phyloP scores from a whole-genome alignment of 2,329 filamentous ascomycete genomes.

The Fusarium decemcellulare region DNA sequence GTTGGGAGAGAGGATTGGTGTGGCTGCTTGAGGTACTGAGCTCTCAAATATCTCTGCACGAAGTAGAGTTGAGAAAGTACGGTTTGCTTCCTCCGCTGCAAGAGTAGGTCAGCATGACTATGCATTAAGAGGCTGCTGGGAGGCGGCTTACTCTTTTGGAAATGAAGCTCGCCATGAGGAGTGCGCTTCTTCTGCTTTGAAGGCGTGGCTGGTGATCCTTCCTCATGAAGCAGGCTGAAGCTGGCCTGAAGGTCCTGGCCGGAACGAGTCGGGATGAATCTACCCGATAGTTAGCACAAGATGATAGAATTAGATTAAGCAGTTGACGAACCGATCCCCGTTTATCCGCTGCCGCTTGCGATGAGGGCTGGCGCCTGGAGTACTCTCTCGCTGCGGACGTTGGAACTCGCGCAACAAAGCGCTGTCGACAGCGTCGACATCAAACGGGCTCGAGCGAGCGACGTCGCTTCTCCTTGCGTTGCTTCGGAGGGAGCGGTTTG shows the following conservation, averaged over 20 bases:
- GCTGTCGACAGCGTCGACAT: conserved; percentile 65
- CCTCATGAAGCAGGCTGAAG: conserved; percentile 92
- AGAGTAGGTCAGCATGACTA: conserved; percentile 22
- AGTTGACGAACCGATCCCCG: conserved; percentile 68
- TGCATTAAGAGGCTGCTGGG: not conserved
- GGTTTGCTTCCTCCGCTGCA: conserved; percentile 90
- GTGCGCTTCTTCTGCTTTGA: conserved; percentile 88
- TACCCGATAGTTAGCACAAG: conserved; percentile 56
- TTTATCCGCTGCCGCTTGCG: conserved; percentile 73
- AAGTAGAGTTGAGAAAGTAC: conserved; percentile 89
- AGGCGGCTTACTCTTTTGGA: conserved; percentile 82
- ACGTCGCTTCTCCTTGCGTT: conserved; percentile 54
- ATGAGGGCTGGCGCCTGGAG: conserved; percentile 68
- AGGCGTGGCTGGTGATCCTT: conserved; percentile 92
- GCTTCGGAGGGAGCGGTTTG: conserved; percentile 53
- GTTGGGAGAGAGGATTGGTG: conserved; percentile 74
- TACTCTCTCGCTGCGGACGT: conserved; percentile 65
- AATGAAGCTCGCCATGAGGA: conserved; percentile 91
- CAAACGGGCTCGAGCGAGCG: conserved; percentile 56
- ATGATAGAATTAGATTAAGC: not conserved
- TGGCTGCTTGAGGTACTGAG: conserved; percentile 85
- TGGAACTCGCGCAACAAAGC: conserved; percentile 67
- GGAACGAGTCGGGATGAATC: conserved; percentile 95
- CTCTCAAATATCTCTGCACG: conserved; percentile 94
- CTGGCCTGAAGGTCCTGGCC: conserved; percentile 95